Evolutionary conservation across 2,329 filamentous ascomycete genomes (phyloP).

Genomic region (Trichophyton benhamiae): DNA sequence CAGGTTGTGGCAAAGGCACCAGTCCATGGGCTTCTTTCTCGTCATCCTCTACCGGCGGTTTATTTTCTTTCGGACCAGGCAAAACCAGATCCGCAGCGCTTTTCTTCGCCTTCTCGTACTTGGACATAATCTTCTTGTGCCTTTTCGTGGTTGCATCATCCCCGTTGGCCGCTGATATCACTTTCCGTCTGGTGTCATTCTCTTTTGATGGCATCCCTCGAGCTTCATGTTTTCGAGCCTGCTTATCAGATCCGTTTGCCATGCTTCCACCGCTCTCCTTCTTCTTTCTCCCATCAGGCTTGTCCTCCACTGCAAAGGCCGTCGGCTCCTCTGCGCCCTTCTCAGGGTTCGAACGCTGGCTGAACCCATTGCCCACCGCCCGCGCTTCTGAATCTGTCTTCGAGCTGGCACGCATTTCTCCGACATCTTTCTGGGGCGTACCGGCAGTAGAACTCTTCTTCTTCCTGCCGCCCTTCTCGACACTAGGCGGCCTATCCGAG

Average conservation of each 20-base stretch:
- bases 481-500: conserved; percentile 12
- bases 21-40: conserved; percentile 49
- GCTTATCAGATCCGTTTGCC: conserved; percentile 9
- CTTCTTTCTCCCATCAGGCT: not conserved
- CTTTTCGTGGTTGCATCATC: conserved; percentile 22
- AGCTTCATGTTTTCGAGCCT: conserved; percentile 15
- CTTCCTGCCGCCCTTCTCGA: conserved; percentile 9
- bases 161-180: conserved; percentile 19
- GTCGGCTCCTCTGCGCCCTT: not conserved
- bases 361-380: not conserved
- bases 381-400: not conserved
- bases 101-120: conserved; percentile 17
- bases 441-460: conserved; percentile 7
- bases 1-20: conserved; percentile 69
- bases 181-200: not conserved
- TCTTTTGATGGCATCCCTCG: conserved; percentile 21
- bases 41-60: not conserved
- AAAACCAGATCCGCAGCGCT: conserved; percentile 6
- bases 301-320: not conserved
- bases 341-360: not conserved
- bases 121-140: conserved; percentile 20
- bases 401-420: not conserved
- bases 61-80: not conserved
- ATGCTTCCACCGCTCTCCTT: conserved; percentile 2
- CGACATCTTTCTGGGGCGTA: not conserved